phyloP scores from a whole-genome alignment of 1,284 basidiomycete species.

The Sanghuangporus baumii region DNA sequence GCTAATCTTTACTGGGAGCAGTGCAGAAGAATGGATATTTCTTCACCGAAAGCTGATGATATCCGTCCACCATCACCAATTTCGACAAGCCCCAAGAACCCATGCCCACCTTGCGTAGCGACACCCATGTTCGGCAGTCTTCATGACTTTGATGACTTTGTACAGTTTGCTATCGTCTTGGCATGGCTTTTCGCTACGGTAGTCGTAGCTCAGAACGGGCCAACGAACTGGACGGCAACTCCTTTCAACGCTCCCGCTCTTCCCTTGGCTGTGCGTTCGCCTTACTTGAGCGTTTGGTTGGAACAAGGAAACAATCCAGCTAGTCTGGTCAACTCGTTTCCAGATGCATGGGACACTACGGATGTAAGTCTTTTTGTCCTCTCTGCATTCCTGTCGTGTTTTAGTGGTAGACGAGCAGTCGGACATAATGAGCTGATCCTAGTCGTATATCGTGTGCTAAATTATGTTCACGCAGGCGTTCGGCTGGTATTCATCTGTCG shows the following conservation, averaged over 20 bases:
- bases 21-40: too few relatives aligned
- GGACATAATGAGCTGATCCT: not conserved
- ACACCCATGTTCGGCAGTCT: too few relatives aligned
- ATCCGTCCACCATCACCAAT: too few relatives aligned
- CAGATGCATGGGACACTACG: not conserved
- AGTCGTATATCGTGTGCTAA: not conserved
- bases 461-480: constrained; percentile 17
- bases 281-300: constrained; percentile 15
- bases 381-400: not conserved
- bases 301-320: constrained; percentile 8
- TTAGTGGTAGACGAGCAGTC: not conserved
- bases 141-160: too few relatives aligned
- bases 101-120: too few relatives aligned
- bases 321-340: not conserved
- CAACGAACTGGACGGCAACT: constrained; percentile 6
- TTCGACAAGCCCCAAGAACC: too few relatives aligned
- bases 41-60: too few relatives aligned
- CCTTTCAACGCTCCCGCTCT: constrained; percentile 15
- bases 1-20: too few relatives aligned
- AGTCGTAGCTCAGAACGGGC: constrained; percentile 6
- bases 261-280: constrained; percentile 12
- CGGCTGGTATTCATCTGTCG: constrained; percentile 35
- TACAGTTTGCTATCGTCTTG: too few relatives aligned
- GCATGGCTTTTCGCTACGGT: too few relatives aligned
- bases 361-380: not conserved